Percentiles rank a stretch among this genome's conserved stretches.
These are phyloP conservation scores for Termitomyces sp. DNA, from an alignment of 768 basidiomycete species.

Conservation along the genomic window DNA sequence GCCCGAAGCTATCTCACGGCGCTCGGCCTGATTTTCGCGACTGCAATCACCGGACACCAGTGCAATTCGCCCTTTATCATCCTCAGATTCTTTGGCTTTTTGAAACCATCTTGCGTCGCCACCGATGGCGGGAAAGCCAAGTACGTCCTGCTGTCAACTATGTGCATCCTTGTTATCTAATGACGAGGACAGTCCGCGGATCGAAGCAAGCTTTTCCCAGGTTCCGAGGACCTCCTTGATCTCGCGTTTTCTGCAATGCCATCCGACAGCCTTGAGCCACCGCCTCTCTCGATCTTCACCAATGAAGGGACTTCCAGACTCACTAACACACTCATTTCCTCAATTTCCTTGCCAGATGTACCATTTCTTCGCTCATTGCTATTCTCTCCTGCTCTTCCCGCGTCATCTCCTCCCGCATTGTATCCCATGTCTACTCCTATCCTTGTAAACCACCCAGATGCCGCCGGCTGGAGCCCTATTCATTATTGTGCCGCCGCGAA, in stretches of 20 bases:
- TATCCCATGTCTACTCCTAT: conserved; percentile 43
- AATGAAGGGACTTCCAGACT: conserved; percentile 34
- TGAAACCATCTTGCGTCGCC: conserved; percentile 57
- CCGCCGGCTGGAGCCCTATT: conserved; percentile 66
- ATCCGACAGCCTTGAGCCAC: conserved; percentile 33
- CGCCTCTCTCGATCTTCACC: conserved; percentile 37
- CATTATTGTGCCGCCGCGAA: conserved; percentile 61
- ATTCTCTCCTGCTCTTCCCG: conserved; percentile 39
- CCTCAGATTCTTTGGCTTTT: conserved; percentile 65
- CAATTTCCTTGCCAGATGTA: conserved; percentile 44
- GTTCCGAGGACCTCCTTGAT: conserved; percentile 32
- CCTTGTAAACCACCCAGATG: conserved; percentile 66
- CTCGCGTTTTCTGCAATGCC: conserved; percentile 34
- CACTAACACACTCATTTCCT: conserved; percentile 51
- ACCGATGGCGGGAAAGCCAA: conserved; percentile 54
- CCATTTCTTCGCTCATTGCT: conserved; percentile 49
- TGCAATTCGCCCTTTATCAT: conserved; percentile 64
- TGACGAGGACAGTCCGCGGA: conserved; percentile 31
- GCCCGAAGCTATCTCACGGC: conserved; percentile 54
- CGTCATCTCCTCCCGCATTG: conserved; percentile 33
- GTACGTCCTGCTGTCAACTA: conserved; percentile 31
- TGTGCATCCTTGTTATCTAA: conserved; percentile 6
- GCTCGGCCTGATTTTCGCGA: conserved; percentile 73
- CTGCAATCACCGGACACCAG: conserved; percentile 63
- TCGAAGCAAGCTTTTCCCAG: conserved; percentile 27